These are phyloP conservation scores for Vanrija humicola DNA, from an alignment of 1,284 basidiomycete species.

Conservation along the genomic window DNA sequence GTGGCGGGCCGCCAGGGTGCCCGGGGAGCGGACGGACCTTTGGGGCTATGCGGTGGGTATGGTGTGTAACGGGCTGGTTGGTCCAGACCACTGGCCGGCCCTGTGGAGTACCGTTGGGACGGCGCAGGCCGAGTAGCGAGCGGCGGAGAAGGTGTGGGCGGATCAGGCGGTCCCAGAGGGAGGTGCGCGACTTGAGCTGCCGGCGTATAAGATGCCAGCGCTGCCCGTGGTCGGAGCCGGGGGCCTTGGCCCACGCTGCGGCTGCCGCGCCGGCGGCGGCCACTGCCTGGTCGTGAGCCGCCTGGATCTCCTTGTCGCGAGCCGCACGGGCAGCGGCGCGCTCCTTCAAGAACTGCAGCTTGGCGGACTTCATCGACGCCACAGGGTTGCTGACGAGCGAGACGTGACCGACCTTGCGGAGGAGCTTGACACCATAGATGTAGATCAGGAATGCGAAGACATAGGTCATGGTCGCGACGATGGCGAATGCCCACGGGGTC, in stretches of 20 bases:
- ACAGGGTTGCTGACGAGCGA: slow-evolving; percentile 23
- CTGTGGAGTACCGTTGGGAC: too few species aligned
- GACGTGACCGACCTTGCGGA: slow-evolving; percentile 42
- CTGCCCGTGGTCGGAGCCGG: slow-evolving; percentile 15
- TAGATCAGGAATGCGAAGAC: slow-evolving; percentile 39
- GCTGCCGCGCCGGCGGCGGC: not conserved
- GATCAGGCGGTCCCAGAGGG: slow-evolving; percentile 18
- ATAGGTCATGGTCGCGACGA: slow-evolving; percentile 38
- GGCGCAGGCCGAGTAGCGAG: slow-evolving; percentile 9
- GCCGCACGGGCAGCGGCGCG: slow-evolving; percentile 3
- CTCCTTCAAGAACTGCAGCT: slow-evolving; percentile 16
- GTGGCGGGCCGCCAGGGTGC: too few species aligned
- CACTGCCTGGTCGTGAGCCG: not conserved
- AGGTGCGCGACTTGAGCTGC: slow-evolving; percentile 1
- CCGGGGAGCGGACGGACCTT: too few species aligned
- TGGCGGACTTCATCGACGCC: slow-evolving; percentile 1
- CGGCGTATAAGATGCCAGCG: slow-evolving; percentile 13
- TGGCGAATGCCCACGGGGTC: slow-evolving; percentile 47
- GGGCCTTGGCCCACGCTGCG: not conserved
- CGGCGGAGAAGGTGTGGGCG: slow-evolving; percentile 10
- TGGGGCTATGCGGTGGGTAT: too few species aligned
- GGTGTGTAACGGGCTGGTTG: too few species aligned
- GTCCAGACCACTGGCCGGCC: too few species aligned
- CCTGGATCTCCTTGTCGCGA: slow-evolving; percentile 6
- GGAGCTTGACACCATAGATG: slow-evolving; percentile 35